phyloP scores from a whole-genome alignment of 148 eudicot species.

The Pharnaceum exiguum region DNA sequence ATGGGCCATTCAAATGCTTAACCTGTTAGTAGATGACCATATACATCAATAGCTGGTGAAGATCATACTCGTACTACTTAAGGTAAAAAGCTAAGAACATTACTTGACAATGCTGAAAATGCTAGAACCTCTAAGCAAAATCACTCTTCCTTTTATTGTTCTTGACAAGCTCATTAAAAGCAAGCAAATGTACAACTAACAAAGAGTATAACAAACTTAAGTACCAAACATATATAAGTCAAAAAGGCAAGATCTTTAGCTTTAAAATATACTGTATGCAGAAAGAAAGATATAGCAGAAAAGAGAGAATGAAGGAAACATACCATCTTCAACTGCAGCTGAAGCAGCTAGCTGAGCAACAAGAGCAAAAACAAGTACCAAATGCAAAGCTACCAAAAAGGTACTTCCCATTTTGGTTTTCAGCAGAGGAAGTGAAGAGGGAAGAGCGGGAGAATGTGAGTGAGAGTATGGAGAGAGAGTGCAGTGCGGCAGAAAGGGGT shows the following conservation, averaged over 20 bases:
- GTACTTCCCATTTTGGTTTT: neutral
- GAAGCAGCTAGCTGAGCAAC: neutral
- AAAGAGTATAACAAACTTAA: neutral
- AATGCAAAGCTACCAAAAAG: neutral
- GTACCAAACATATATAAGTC: too few species aligned
- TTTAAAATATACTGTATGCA: neutral
- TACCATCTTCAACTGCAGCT: constrained; percentile 27
- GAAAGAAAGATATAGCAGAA: neutral
- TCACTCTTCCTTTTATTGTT: too few species aligned
- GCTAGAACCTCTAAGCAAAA: too few species aligned
- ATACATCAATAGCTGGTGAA: too few species aligned
- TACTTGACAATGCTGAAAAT: too few species aligned
- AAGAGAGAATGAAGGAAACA: neutral
- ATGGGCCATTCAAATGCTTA: too few species aligned
- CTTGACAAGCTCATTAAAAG: constrained; percentile 2
- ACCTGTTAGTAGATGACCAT: too few species aligned
- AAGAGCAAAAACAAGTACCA: constrained; percentile 2
- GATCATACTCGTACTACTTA: too few species aligned
- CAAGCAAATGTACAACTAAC: constrained; percentile 39
- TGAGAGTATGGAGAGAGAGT: too few species aligned
- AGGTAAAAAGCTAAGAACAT: too few species aligned
- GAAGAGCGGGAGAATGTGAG: neutral
- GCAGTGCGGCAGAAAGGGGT: neutral
- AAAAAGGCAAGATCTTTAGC: constrained; percentile 2
- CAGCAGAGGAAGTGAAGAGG: neutral